Conservation (phyloP, 1,284 basidiomycete species). For the Cutaneotrichosporon sp. region DNA sequence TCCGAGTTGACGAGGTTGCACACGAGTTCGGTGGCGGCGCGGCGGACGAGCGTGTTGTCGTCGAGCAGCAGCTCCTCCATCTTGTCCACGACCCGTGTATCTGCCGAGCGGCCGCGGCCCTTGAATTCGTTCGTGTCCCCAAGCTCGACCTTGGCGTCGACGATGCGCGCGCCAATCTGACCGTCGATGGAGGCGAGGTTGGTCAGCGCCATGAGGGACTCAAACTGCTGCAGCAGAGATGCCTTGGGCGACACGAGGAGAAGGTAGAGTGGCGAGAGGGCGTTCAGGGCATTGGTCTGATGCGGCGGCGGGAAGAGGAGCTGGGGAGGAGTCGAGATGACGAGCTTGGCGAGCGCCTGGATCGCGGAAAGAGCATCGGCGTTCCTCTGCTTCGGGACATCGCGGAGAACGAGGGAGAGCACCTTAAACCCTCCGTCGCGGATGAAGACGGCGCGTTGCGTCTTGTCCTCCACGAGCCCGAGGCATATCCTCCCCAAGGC, state of each 20-base stretch:
- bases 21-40: conserved; percentile 85
- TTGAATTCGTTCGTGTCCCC: conserved; percentile 1
- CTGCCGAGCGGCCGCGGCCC: conserved; percentile 3
- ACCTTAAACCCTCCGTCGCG: conserved; percentile 77
- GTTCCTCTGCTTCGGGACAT: conserved; percentile 30
- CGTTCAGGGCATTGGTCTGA: conserved; percentile 68
- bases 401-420: conserved; percentile 57
- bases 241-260: conserved; percentile 65
- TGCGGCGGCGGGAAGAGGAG: conserved; percentile 72
- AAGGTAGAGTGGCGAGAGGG: conserved; percentile 67
- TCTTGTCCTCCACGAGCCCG: conserved; percentile 68
- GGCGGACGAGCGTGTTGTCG: conserved; percentile 72
- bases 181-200: conserved; percentile 80
- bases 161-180: conserved; percentile 60
- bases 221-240: conserved; percentile 76
- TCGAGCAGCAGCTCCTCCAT: conserved; percentile 78
- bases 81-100: conserved; percentile 51
- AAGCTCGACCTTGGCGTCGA: conserved; percentile 29
- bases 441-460: conserved; percentile 70
- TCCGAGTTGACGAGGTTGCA: conserved; percentile 85
- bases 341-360: conserved; percentile 86
- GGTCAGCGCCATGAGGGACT: conserved; percentile 90
- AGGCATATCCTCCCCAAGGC: conserved; percentile 57
- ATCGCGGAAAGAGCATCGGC: conserved; percentile 66
- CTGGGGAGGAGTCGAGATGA: conserved; percentile 83